A percentile compares a stretch with the other conserved stretches of the same genome.
Conservation (phyloP, 495 filamentous ascomycete species). For the Penicillium chermesinum region DNA sequence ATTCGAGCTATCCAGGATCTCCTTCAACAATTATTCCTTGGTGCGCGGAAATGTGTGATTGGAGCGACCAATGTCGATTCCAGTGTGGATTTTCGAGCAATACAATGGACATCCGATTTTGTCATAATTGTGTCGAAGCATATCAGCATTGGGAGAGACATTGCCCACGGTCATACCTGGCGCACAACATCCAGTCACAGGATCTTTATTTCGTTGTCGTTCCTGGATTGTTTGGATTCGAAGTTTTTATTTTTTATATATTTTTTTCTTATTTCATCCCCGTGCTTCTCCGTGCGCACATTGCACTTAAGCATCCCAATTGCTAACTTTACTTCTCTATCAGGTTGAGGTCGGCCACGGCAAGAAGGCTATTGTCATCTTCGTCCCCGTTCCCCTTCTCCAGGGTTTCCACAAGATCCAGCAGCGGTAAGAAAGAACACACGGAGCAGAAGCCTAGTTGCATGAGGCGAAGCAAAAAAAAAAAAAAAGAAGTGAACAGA, state of each 20-base stretch:
- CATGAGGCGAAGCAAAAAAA: not conserved
- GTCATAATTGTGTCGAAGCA: not conserved
- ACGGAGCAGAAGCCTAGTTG: not conserved
- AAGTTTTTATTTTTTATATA: not conserved
- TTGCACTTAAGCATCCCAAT: slow-evolving; percentile 7
- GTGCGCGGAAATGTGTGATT: slow-evolving; percentile 10
- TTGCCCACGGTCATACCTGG: not conserved
- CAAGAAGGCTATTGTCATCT: slow-evolving; percentile 99
- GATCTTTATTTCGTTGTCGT: not conserved
- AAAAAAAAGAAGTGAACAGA: slow-evolving; percentile 2
- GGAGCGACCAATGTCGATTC: slow-evolving; percentile 9
- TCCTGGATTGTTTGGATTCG: not conserved
- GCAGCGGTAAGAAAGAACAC: slow-evolving; percentile 70
- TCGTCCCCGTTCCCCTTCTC: slow-evolving; percentile 97
- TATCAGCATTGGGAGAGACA: not conserved
- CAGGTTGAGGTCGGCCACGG: slow-evolving; percentile 99
- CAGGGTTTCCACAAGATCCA: slow-evolving; percentile 95
- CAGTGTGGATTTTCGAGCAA: not conserved
- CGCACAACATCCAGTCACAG: not conserved
- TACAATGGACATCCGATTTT: not conserved
- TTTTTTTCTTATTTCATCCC: slow-evolving; percentile 10
- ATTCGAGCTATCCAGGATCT: slow-evolving; percentile 8
- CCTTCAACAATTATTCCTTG: slow-evolving; percentile 14
- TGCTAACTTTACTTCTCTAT: slow-evolving; percentile 27
- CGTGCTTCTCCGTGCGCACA: slow-evolving; percentile 7